Base-by-base conservation (phyloP, 2,329 filamentous ascomycete genomes). In the Arthrobotrys sphaeroides region DNA sequence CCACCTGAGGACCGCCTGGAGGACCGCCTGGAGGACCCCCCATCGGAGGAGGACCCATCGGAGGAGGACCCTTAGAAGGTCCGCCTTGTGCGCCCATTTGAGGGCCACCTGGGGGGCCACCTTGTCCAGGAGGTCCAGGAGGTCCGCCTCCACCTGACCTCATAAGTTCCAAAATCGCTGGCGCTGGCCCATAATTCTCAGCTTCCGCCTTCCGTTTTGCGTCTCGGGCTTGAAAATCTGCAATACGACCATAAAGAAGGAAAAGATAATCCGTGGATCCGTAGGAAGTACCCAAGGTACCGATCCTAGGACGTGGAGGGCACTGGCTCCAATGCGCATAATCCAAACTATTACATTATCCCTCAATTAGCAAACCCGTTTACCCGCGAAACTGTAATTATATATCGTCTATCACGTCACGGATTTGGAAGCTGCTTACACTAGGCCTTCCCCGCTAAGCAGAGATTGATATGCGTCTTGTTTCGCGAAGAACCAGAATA, bases 401-500 rank as follows among this genome's bases (percentile, higher is more conserved):
- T n/a, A n/a, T 64, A 13, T 24, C 53, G 33, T n/a, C 55, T 24
- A 26, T 22, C 2, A 55, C 47, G 12, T 18, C 47, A 55, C 51
- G 18, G 10, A 55, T 18, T 43, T 42, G 67, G 67, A 64, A 72
- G 67, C 42, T 72, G 87, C 93, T 86, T 85, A 97, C 93, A 97
- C 90, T 51, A 96, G 85, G 77, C 87, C 87, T 43, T 94, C 94
- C 6, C 93, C 94, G 78, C 94, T 95, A 22, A 98, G 84, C 75
- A 97, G 88, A 81, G 92, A 93, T 82, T 97, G 94, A 79, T 94
- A 96, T 6, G 91, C 89, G 81, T 98, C 95, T 85, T 97, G 95
- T 82, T 97, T 96, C 79, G 88, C 90, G 81, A 94, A 97, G 91
- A 93, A 97, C 94, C 94, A 99, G 81, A 91, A 96, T 3, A 98